Evolutionary conservation across 139 green algal species (phyloP).

Genomic region (Limnomonas spitsbergensis): DNA sequence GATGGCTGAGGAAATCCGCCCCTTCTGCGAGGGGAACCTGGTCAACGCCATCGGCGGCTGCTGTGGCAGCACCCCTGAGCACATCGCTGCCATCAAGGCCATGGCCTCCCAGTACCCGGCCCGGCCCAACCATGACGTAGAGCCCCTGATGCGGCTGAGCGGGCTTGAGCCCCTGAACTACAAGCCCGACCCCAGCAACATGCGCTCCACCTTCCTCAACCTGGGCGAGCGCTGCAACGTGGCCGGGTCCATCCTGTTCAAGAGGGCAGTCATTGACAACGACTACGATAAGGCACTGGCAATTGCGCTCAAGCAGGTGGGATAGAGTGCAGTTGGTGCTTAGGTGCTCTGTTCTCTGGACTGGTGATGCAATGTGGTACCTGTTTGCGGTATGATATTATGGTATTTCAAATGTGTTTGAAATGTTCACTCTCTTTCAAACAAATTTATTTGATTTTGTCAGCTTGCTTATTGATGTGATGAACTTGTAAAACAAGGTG

Average conservation of each 20-base stretch:
- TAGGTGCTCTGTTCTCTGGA: too few relatives aligned
- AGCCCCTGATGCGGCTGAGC: slow-evolving; percentile 81
- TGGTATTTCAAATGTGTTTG: too few relatives aligned
- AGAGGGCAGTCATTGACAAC: slow-evolving; percentile 94
- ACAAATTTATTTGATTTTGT: too few relatives aligned
- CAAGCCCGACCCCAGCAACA: slow-evolving; percentile 65
- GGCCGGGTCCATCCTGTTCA: slow-evolving; percentile 91
- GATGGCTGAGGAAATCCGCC: slow-evolving; percentile 93
- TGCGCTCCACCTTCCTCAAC: slow-evolving; percentile 89
- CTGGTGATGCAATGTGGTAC: too few relatives aligned
- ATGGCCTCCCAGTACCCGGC: slow-evolving; percentile 67
- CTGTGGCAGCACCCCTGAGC: slow-evolving; percentile 87
- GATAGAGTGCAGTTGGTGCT: too few relatives aligned
- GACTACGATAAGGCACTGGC: slow-evolving; percentile 90
- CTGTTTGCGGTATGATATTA: too few relatives aligned
- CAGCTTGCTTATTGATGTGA: too few relatives aligned
- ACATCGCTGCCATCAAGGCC: slow-evolving; percentile 80
- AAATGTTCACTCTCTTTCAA: too few relatives aligned
- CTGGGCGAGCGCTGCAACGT: slow-evolving; percentile 98
- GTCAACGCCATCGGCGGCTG: slow-evolving; percentile 95
- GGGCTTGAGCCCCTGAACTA: slow-evolving; percentile 96
- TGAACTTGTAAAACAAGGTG: too few relatives aligned
- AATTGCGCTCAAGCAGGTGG: slow-evolving; percentile 79
- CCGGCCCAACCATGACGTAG: slow-evolving; percentile 53
- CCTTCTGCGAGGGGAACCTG: slow-evolving; percentile 84